These are phyloP conservation scores for Parathielavia appendiculata DNA, from an alignment of 495 filamentous ascomycete genomes.

Conservation along the genomic window DNA sequence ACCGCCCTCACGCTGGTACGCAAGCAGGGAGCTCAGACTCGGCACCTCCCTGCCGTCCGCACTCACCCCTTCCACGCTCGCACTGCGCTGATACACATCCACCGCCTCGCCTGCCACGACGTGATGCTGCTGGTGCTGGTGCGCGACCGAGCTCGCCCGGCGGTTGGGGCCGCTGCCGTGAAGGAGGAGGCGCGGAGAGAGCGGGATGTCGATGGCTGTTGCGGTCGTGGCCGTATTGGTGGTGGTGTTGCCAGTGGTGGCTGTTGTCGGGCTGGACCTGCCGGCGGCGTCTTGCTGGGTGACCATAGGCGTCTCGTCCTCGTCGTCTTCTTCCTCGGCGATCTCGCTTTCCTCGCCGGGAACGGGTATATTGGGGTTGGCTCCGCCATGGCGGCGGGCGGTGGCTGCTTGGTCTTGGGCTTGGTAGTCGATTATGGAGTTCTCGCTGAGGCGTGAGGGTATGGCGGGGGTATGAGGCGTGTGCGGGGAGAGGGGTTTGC, in stretches of 20 bases:
- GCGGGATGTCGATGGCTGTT: conserved; percentile 20
- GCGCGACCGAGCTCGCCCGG: conserved; percentile 74
- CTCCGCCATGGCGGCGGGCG: conserved; percentile 20
- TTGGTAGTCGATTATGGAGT: conserved; percentile 74
- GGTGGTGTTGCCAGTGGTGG: not conserved
- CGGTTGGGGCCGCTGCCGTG: conserved; percentile 35
- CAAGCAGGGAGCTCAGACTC: conserved; percentile 53
- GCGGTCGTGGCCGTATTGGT: conserved; percentile 47
- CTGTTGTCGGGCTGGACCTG: conserved; percentile 60
- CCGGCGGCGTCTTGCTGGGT: conserved; percentile 29
- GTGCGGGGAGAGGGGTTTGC: conserved; percentile 88
- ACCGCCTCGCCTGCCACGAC: conserved; percentile 52
- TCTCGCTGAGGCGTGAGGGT: conserved; percentile 84
- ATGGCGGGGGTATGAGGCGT: conserved; percentile 92
- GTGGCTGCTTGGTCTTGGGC: conserved; percentile 27
- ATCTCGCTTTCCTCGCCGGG: conserved; percentile 35
- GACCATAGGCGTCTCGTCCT: conserved; percentile 32
- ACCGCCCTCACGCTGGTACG: conserved; percentile 31
- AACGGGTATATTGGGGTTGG: conserved; percentile 16
- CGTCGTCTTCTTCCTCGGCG: conserved; percentile 38
- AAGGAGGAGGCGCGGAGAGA: conserved; percentile 57
- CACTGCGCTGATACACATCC: conserved; percentile 61
- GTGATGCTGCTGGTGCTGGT: conserved; percentile 47
- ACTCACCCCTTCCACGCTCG: conserved; percentile 64
- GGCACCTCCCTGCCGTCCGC: conserved; percentile 53